Evolutionary conservation across 192 early-diverging fungal genomes (phyloP), one percentile per base, ranked within the genome.

Genomic region (Jimgerdemannia lactiflua): DNA sequence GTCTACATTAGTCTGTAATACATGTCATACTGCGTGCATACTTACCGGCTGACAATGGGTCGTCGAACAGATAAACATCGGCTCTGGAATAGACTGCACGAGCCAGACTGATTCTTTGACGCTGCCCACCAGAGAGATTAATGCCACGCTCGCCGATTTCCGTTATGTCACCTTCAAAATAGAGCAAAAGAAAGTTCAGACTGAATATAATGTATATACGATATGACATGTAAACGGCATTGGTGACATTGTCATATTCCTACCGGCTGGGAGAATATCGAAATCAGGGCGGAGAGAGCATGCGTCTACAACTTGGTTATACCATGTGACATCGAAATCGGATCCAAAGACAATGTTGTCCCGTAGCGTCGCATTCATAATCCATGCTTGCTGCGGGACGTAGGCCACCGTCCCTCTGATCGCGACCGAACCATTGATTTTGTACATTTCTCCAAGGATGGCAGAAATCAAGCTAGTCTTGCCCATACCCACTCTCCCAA

Each of bases 41-140:
- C n/a, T n/a, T n/a, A n/a, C n/a, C n/a, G n/a, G 96, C 96, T 71
- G 89, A 91, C 59, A 99, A 81, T 10, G 94, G 94, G 67, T 97
- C 96, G 72, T 97, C 95, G 3, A 97, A 74, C 3, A 97, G 78
- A 11, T 93, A 87, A 71, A 96, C 91, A 44, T 95, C 94, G 6
- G 91, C 84, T 70, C 91, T 83, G 7, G 79, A 84, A 80, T 98
- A 96, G 0, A 94, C 82, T 2, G 92, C 84, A 4, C 97, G 86
- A 0, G 96, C 96, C 29, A 98, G 74, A 43, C 92, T 91, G 70
- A 98, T 84, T 1, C 96, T 84, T 64, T 94, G 92, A 69, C 93
- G 93, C 85, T 99, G 97, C 1, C 95, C 96, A 20, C n/a, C n/a
- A n/a, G n/a, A n/a, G n/a, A n/a, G n/a, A n/a, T n/a, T n/a, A n/a